Evolutionary conservation across 257 asterid genomes (phyloP), one percentile per base, ranked within the genome.

Genomic region (Solanum pennellii): DNA sequence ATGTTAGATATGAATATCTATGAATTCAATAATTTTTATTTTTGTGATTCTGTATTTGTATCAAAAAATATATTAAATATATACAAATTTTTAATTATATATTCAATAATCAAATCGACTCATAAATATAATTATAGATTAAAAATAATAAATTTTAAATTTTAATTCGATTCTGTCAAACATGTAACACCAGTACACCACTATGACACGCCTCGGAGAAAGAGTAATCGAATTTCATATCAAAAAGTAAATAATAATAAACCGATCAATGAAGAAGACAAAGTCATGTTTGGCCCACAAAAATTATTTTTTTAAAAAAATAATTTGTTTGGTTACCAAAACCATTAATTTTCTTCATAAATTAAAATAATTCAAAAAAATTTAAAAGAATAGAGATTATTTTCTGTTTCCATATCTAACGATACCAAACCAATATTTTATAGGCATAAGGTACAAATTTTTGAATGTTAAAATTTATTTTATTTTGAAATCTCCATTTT

Each of bases 121-220:
- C 1, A 27, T 68, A 8, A 68, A 0, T 27, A 27, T 0, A 0
- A 2, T 25, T 3, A 12, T 4, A 66, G 25, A 11, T 5, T 25
- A 3, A 66, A 3, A 66, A 66, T 2, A 1, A 12, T 66, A 66
- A 66, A 25, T 4, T 66, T 66, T 1, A 66, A 66, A 66, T 66
- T 15, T 20, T 1, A 0, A 1, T 12, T 8, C 6, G 1, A 12
- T 2, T 65, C 9, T 5, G 9, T 0, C 4, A 12, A 18, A 4
- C 10, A 25, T 25, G 25, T 65, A 65, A 25, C 29, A 27, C 29
- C 29, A 27, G n/a, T n/a, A n/a, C 10, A 23, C 69, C 29, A 10
- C 69, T 21, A 37, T 5, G 20, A 37, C 82, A 74, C 82, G 12
- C 3, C 11, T 37, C 6, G 33, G 83, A 41, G 23, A 21, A 5